phyloP scores from a whole-genome alignment of 257 asterid species.

The Solanum dulcamara region DNA sequence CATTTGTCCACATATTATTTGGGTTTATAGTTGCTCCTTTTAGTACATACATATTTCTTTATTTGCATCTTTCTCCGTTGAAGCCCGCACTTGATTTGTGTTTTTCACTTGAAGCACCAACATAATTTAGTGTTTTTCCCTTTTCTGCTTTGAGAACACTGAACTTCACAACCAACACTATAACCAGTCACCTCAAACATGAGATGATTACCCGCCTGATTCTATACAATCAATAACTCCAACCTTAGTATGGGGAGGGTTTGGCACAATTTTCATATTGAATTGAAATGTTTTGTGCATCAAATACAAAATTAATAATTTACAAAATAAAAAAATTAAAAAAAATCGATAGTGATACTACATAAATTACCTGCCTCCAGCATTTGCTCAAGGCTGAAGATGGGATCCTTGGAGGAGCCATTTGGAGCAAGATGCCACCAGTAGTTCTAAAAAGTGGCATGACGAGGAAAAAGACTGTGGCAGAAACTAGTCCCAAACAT shows the following conservation, averaged over 20 bases:
- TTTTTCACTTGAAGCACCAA: not conserved
- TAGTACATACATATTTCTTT: not conserved
- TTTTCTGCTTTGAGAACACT: not conserved
- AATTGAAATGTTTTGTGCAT: not conserved
- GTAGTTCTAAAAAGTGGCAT: slow-evolving; percentile 88
- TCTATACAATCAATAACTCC: not conserved
- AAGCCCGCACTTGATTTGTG: not conserved
- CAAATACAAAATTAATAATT: not conserved
- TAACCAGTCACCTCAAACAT: not conserved
- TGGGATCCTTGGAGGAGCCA: slow-evolving; percentile 75
- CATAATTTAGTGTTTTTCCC: not conserved
- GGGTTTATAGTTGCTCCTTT: not conserved
- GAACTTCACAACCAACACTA: not conserved
- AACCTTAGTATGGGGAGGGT: not conserved
- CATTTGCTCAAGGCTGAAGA: slow-evolving; percentile 82
- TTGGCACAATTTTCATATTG: not conserved
- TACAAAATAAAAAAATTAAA: not conserved
- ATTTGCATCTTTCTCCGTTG: not conserved
- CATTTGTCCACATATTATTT: not conserved
- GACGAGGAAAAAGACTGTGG: slow-evolving; percentile 74
- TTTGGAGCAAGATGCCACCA: slow-evolving; percentile 73
- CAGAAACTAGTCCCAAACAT: slow-evolving; percentile 89
- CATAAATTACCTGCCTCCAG: slow-evolving; percentile 66
- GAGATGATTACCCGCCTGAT: not conserved
- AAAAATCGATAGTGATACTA: not conserved